Percentiles rank a stretch among this genome's conserved stretches.
Evolutionary conservation across 1,284 basidiomycete genomes (phyloP).

Genomic region (Microbotryum lychnidis-dioicae): DNA sequence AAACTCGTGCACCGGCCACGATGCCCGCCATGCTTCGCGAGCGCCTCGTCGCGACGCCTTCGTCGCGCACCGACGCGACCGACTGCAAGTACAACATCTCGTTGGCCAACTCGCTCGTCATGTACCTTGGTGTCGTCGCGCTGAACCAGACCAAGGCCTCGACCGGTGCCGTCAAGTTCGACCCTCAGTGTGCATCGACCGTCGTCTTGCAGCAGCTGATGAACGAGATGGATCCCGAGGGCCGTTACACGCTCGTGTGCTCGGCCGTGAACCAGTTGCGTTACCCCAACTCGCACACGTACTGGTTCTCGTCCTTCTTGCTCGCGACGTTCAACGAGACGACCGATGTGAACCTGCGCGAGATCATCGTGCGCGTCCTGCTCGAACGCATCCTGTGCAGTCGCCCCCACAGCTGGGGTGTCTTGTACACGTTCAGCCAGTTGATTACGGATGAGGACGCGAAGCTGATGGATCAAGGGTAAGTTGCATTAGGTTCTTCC

Average conservation of each 20-base stretch:
- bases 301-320: slow-evolving; percentile 86
- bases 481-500: background rate
- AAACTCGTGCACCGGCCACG: slow-evolving; percentile 46
- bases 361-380: slow-evolving; percentile 79
- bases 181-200: slow-evolving; percentile 69
- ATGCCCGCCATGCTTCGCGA: slow-evolving; percentile 74
- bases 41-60: slow-evolving; percentile 53
- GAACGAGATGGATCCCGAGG: slow-evolving; percentile 79
- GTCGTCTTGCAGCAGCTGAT: slow-evolving; percentile 73
- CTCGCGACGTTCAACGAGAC: slow-evolving; percentile 76
- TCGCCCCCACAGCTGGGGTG: slow-evolving; percentile 95
- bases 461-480: background rate
- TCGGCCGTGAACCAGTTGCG: slow-evolving; percentile 87
- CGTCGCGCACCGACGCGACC: slow-evolving; percentile 18
- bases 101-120: slow-evolving; percentile 83
- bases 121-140: slow-evolving; percentile 86
- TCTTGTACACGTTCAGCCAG: slow-evolving; percentile 87
- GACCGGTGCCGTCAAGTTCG: slow-evolving; percentile 69
- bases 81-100: slow-evolving; percentile 73
- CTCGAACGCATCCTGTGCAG: slow-evolving; percentile 88
- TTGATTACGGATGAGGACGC: slow-evolving; percentile 64
- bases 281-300: slow-evolving; percentile 50
- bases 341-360: slow-evolving; percentile 65
- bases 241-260: slow-evolving; percentile 79
- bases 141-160: slow-evolving; percentile 74